phyloP scores from a whole-genome alignment of 192 early-diverging fungal genomes.

The Dissophora ornata region DNA sequence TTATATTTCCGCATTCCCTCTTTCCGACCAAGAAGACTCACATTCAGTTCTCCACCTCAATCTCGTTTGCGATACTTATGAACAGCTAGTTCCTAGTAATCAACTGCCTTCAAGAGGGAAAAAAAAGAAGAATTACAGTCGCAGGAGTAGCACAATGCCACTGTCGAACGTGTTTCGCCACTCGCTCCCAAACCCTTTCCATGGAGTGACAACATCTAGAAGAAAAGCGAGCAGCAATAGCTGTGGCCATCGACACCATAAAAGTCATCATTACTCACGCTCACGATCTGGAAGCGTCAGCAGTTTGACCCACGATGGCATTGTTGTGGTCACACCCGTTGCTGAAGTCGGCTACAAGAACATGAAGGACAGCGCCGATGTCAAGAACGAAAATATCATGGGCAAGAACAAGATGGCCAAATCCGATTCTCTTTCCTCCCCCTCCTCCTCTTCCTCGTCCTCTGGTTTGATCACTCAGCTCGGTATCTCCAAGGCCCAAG shows the following conservation, averaged over 20 bases:
- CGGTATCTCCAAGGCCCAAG: not conserved
- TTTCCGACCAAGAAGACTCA: no score
- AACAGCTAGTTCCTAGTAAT: no score
- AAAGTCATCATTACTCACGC: no score
- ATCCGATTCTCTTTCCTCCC: not conserved
- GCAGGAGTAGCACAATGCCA: no score
- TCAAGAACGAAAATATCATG: not conserved
- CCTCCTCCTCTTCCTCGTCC: not conserved
- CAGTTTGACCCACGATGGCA: not conserved
- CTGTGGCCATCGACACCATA: no score
- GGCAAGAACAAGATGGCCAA: not conserved
- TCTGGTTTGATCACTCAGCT: slow-evolving; percentile 2
- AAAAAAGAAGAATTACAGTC: no score
- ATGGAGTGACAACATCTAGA: not conserved
- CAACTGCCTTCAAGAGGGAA: no score
- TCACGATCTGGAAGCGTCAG: not conserved
- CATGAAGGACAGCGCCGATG: not conserved
- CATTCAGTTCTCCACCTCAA: no score
- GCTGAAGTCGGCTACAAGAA: no score
- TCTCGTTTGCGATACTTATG: no score
- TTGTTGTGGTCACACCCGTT: not conserved
- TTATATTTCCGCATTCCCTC: no score
- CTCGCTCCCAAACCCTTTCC: slow-evolving; percentile 21
- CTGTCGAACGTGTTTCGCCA: slow-evolving; percentile 36
- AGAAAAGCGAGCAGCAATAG: not conserved